phyloP scores from a whole-genome alignment of 192 early-diverging fungal genomes.

The Thoreauomyces humboldtii region DNA sequence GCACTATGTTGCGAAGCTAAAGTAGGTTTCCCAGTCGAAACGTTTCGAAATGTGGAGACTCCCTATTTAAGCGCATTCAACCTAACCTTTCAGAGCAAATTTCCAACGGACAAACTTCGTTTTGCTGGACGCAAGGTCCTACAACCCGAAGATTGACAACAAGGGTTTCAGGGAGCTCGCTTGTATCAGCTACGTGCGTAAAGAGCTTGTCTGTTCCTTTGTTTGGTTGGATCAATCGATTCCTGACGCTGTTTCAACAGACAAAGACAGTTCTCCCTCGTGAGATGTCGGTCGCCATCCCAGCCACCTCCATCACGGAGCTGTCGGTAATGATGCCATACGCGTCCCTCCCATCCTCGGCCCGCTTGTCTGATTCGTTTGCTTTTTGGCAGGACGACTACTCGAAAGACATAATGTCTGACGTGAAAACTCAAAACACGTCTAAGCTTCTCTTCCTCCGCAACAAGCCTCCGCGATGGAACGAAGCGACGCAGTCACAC shows the following conservation, averaged over 20 bases:
- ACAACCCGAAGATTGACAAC: conserved; percentile 39
- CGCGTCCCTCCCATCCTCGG: too few species aligned
- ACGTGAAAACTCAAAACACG: conserved; percentile 48
- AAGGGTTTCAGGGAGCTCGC: conserved; percentile 55
- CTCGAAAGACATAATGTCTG: conserved; percentile 54
- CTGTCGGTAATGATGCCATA: conserved; percentile 39
- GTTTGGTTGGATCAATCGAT: not conserved
- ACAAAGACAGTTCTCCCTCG: conserved; percentile 56
- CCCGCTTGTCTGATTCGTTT: too few species aligned
- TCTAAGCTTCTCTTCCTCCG: conserved; percentile 53
- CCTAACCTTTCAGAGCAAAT: conserved; percentile 46
- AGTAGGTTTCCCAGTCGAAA: too few species aligned
- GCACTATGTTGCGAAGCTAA: conserved; percentile 60
- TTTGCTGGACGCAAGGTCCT: conserved; percentile 49
- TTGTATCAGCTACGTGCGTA: conserved; percentile 51
- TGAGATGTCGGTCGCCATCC: conserved; percentile 55
- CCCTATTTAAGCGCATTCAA: too few species aligned
- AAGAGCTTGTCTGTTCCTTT: not conserved
- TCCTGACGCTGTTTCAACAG: conserved; percentile 16
- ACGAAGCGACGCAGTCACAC: conserved; percentile 62
- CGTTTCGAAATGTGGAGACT: too few species aligned
- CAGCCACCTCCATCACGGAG: conserved; percentile 41
- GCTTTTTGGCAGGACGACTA: conserved; percentile 24
- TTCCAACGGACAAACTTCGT: conserved; percentile 57
- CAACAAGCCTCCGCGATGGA: conserved; percentile 67